phyloP scores from a whole-genome alignment of 2,329 filamentous ascomycete genomes.

The Colletotrichum spinosum region DNA sequence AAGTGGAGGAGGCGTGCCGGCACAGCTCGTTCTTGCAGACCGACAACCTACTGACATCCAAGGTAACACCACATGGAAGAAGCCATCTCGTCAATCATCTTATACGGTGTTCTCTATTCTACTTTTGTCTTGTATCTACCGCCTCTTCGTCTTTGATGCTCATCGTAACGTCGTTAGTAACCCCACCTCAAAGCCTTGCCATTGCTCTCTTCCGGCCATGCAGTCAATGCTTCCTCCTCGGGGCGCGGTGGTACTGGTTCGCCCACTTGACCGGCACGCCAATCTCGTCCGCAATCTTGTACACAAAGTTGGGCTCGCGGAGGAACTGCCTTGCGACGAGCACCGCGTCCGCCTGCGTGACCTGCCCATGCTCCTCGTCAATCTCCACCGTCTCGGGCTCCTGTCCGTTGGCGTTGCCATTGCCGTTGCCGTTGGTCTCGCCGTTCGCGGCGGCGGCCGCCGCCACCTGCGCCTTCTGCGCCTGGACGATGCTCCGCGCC shows the following conservation, averaged over 20 bases:
- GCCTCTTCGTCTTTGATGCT: too few species aligned
- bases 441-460: constrained; percentile 48
- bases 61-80: too few species aligned
- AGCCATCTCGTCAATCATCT: too few species aligned
- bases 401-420: constrained; percentile 4
- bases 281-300: constrained; percentile 78
- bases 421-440: constrained; percentile 46
- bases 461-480: constrained; percentile 49
- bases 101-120: too few species aligned
- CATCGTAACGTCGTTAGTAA: too few species aligned
- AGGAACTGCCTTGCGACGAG: constrained; percentile 82
- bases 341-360: constrained; percentile 73
- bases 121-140: too few species aligned
- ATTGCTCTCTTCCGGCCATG: constrained; percentile 7
- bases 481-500: constrained; percentile 70
- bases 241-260: constrained; percentile 68
- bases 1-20: too few species aligned
- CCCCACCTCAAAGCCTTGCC: constrained; percentile 3
- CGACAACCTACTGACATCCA: too few species aligned
- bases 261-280: constrained; percentile 78
- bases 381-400: constrained; percentile 48
- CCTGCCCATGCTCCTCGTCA: constrained; percentile 51
- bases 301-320: constrained; percentile 83
- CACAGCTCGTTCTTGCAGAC: too few species aligned
- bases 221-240: constrained; percentile 43